phyloP scores from a whole-genome alignment of 2,329 filamentous ascomycete genomes.

The Scedosporium dehoogii region DNA sequence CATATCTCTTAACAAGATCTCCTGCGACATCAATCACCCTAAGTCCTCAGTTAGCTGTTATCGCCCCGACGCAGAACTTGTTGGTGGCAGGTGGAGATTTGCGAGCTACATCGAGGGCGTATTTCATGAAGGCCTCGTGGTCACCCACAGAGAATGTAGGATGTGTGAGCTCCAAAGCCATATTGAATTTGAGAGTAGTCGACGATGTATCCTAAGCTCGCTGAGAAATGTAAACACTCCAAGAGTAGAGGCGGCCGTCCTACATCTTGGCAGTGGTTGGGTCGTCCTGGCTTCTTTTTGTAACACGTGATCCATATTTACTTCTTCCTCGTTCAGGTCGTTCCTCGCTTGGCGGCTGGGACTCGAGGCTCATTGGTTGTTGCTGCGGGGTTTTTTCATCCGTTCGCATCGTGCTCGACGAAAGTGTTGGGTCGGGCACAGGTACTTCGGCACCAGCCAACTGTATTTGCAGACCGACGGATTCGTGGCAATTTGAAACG shows the following conservation, averaged over 20 bases:
- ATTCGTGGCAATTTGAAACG: no score
- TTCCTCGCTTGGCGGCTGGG: background rate
- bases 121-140: conserved; percentile 23
- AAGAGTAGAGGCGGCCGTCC: no score
- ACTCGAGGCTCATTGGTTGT: background rate
- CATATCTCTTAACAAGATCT: background rate
- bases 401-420: background rate
- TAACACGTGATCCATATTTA: background rate
- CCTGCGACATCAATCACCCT: background rate
- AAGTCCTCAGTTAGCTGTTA: background rate
- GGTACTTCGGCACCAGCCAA: background rate
- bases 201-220: no score
- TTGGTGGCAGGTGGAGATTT: no score
- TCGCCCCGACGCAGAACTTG: no score
- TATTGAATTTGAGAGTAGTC: no score
- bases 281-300: no score
- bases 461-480: background rate
- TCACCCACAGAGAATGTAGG: no score
- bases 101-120: conserved; percentile 12
- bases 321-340: background rate
- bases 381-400: background rate
- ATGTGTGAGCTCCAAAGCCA: no score
- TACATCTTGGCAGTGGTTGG: no score
- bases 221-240: no score
- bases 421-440: background rate